Evolutionary conservation across 768 basidiomycete genomes (phyloP), one percentile per base, ranked within the genome.

Genomic region (Leccinum ochraceum): DNA sequence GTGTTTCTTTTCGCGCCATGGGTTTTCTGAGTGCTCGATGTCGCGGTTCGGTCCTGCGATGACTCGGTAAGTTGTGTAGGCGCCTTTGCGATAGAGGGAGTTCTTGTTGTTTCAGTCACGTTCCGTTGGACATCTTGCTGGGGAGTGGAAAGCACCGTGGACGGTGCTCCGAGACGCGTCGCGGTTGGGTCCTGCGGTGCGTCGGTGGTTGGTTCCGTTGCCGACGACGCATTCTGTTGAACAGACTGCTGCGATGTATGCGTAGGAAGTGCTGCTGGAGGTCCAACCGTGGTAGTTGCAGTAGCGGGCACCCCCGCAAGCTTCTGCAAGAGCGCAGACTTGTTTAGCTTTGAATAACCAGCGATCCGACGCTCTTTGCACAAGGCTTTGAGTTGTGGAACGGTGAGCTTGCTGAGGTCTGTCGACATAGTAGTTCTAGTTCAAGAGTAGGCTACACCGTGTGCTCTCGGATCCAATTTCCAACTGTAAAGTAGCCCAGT

Each of bases 311-410:
- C 60, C 6, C 57, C 54, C 2, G 46, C 54, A 30, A 85, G 69
- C 67, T 80, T 87, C 60, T 78, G 76, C 30, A 91, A 71, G 39
- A 91, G 77, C 1, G 76, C 81, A 55, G 76, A 73, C 70, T 90
- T 90, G 44, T 73, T 69, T 20, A 89, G 81, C 68, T 87, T 92
- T 10, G 88, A 88, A 68, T 89, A 91, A 0, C 86, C 87, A 48
- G 77, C 67, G 26, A 91, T 75, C 22, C 79, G 76, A 57, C 74
- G 79, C 54, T 86, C 87, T 68, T 88, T 91, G 73, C 88, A 92
- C 14, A 90, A 60, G 4, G 79, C 79, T 67, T 85, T 90, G 20
- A 92, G 79, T 63, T 87, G 86, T 20, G 84, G 70, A 10, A 89
- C 85, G 8, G 84, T 88, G 2, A 87, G 69, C 55, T 75, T 81